Percentiles rank a stretch among this genome's conserved stretches.
Evolutionary conservation across 768 basidiomycete species (phyloP).

Genomic region (Lactarius tabidus): DNA sequence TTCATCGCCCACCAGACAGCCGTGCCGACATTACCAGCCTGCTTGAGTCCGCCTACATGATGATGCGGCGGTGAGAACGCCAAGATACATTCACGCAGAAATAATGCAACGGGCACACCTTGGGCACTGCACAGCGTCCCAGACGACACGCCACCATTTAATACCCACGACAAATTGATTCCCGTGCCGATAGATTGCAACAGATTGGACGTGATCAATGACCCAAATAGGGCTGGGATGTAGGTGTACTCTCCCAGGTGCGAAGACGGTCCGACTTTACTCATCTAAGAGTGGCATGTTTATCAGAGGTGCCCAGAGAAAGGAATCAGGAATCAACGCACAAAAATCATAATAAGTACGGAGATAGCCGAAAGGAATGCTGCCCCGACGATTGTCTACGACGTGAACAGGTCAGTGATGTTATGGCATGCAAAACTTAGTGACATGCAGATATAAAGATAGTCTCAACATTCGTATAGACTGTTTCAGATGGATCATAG

Average conservation of each 20-base stretch:
- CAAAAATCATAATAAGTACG: slow-evolving; percentile 27
- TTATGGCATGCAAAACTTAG: not conserved
- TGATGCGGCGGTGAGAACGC: not conserved
- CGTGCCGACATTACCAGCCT: slow-evolving; percentile 42
- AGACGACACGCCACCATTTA: slow-evolving; percentile 27
- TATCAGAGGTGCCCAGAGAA: not conserved
- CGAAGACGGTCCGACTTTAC: slow-evolving; percentile 19
- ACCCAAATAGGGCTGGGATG: slow-evolving; percentile 32
- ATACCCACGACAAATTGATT: slow-evolving; percentile 33
- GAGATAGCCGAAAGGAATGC: slow-evolving; percentile 31
- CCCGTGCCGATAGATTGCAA: slow-evolving; percentile 34
- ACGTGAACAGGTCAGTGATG: not conserved
- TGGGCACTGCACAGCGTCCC: slow-evolving; percentile 32
- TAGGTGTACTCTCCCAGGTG: slow-evolving; percentile 28
- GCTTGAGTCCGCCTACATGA: slow-evolving; percentile 36
- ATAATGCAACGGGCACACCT: slow-evolving; percentile 18
- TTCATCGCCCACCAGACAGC: slow-evolving; percentile 38
- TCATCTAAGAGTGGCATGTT: slow-evolving; percentile 21
- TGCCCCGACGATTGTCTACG: slow-evolving; percentile 30
- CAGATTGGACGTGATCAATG: slow-evolving; percentile 33
- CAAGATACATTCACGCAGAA: not conserved
- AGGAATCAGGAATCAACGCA: slow-evolving; percentile 9
- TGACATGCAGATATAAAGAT: slow-evolving; percentile 17
- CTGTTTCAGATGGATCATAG: not conserved
- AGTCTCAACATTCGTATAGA: slow-evolving; percentile 1